phyloP scores from a whole-genome alignment of 1,284 basidiomycete genomes.

The Apiotrichum veenhuisii region DNA sequence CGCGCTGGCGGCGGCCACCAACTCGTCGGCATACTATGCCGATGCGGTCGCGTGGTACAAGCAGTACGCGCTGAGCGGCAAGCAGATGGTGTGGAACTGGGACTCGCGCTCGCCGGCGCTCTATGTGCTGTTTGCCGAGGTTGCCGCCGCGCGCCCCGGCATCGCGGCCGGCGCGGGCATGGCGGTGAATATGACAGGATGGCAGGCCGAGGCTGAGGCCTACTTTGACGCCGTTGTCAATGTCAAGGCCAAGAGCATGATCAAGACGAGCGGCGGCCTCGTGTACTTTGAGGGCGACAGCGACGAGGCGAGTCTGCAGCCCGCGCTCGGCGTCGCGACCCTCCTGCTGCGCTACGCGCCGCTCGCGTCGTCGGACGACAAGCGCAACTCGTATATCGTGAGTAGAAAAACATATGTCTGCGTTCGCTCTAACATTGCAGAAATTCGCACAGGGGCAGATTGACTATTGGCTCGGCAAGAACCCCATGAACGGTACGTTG shows the following conservation, averaged over 20 bases:
- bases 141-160: slow-evolving; percentile 52
- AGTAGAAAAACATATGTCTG: slow-evolving; percentile 48
- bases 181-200: slow-evolving; percentile 59
- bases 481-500: slow-evolving; percentile 69
- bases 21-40: slow-evolving; percentile 59
- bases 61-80: slow-evolving; percentile 57
- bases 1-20: slow-evolving; percentile 68
- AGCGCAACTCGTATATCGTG: slow-evolving; percentile 58
- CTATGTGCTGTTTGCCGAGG: slow-evolving; percentile 62
- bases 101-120: slow-evolving; percentile 74
- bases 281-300: slow-evolving; percentile 77
- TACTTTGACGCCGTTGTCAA: slow-evolving; percentile 71
- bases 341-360: slow-evolving; percentile 71
- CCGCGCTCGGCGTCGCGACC: slow-evolving; percentile 80
- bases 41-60: slow-evolving; percentile 65
- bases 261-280: slow-evolving; percentile 66
- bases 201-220: slow-evolving; percentile 66
- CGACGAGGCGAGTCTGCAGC: slow-evolving; percentile 72
- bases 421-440: not conserved
- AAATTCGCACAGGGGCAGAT: slow-evolving; percentile 55
- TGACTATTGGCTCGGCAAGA: slow-evolving; percentile 76
- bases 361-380: slow-evolving; percentile 62
- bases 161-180: slow-evolving; percentile 57
- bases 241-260: slow-evolving; percentile 56
- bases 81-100: slow-evolving; percentile 77